Conservation (phyloP, 257 asterid species). For the Salvia hispanica region DNA sequence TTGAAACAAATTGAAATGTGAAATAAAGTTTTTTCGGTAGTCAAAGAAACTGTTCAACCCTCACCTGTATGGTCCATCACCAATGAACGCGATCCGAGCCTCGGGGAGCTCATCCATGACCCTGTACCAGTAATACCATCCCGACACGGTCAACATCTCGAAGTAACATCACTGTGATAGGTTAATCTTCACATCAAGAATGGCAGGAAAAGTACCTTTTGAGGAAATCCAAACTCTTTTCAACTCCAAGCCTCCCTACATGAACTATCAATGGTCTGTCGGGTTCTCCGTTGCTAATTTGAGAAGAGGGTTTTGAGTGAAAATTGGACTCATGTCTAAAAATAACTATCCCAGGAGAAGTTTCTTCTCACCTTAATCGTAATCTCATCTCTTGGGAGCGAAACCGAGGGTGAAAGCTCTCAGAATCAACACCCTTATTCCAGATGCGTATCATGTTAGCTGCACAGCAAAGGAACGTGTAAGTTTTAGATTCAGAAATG, state of each 20-base stretch:
- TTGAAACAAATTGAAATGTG: no score
- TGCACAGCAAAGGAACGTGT: conserved; percentile 31
- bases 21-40: background rate
- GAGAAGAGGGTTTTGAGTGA: conserved; percentile 28
- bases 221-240: conserved; percentile 91
- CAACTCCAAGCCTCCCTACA: conserved; percentile 92
- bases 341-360: conserved; percentile 1
- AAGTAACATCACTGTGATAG: no score
- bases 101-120: conserved; percentile 89
- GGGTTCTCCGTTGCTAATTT: conserved; percentile 78
- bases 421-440: conserved; percentile 98
- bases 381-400: conserved; percentile 72
- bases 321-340: background rate
- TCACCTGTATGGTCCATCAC: conserved; percentile 96
- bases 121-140: conserved; percentile 47
- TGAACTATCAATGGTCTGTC: conserved; percentile 85
- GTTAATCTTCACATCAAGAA: conserved; percentile 4
- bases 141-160: background rate
- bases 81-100: conserved; percentile 85
- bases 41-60: conserved; percentile 22
- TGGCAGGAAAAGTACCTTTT: conserved; percentile 50
- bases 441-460: conserved; percentile 84
- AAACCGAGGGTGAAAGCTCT: conserved; percentile 81
- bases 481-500: background rate
- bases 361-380: conserved; percentile 57